These are phyloP conservation scores for Myochromella boudieri DNA, from an alignment of 768 basidiomycete species.

Conservation along the genomic window DNA sequence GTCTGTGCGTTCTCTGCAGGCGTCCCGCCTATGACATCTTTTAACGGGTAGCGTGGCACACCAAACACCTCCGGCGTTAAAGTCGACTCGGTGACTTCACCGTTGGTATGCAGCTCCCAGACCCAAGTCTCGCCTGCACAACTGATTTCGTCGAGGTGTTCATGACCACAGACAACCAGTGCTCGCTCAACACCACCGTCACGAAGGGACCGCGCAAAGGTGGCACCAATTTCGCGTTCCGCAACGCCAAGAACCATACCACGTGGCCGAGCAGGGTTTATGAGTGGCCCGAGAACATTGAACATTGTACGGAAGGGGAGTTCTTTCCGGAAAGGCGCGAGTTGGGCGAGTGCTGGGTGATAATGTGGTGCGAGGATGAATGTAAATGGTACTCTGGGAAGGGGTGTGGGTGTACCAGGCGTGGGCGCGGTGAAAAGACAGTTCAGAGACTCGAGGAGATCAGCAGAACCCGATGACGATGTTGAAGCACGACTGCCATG, in stretches of 20 bases:
- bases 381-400: conserved; percentile 75
- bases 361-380: conserved; percentile 95
- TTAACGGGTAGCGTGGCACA: conserved; percentile 65
- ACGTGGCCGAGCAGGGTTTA: conserved; percentile 84
- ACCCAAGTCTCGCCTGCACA: conserved; percentile 86
- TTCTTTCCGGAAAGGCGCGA: conserved; percentile 81
- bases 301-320: conserved; percentile 97
- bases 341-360: conserved; percentile 79
- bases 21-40: conserved; percentile 66
- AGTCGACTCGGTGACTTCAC: conserved; percentile 56
- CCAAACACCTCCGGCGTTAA: conserved; percentile 81
- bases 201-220: conserved; percentile 74
- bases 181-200: conserved; percentile 82
- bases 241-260: conserved; percentile 94
- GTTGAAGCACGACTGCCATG: conserved; percentile 91
- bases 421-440: conserved; percentile 73
- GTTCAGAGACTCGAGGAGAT: conserved; percentile 82
- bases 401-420: conserved; percentile 52
- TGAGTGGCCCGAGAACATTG: conserved; percentile 90
- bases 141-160: conserved; percentile 92
- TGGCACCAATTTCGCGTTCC: conserved; percentile 72
- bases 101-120: conserved; percentile 74
- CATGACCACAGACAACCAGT: conserved; percentile 90
- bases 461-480: conserved; percentile 94
- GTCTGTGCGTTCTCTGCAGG: conserved; percentile 81